Evolutionary conservation across 1,139 yeast species (phyloP).

Genomic region (Sugiyamaella novakii): DNA sequence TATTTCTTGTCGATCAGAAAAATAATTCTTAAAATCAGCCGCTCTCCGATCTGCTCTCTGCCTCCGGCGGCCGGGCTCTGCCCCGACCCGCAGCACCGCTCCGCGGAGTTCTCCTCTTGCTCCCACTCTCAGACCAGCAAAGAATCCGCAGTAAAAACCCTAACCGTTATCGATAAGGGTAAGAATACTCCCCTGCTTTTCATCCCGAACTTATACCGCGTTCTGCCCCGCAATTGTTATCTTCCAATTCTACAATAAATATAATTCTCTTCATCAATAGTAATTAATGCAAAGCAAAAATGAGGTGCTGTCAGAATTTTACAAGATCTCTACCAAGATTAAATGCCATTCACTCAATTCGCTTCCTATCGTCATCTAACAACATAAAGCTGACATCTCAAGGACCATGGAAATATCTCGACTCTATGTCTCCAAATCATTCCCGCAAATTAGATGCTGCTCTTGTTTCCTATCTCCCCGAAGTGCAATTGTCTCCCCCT

Average conservation of each 20-base stretch:
- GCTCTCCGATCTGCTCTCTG: not conserved
- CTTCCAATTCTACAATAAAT: no score
- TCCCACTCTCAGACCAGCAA: no score
- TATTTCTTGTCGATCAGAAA: not conserved
- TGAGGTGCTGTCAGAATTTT: no score
- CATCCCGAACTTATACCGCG: conserved; percentile 6
- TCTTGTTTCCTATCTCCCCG: conserved; percentile 31
- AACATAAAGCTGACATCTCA: not conserved
- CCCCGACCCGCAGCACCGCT: no score
- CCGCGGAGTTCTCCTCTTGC: no score
- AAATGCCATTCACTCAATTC: no score
- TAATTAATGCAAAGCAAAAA: no score
- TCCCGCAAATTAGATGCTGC: conserved; percentile 34
- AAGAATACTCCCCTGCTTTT: not conserved
- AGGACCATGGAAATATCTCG: conserved; percentile 37
- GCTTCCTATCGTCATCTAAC: no score
- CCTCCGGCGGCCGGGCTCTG: no score
- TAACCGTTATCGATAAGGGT: conserved; percentile 10
- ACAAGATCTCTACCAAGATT: no score
- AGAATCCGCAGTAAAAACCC: not conserved
- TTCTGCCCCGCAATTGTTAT: no score
- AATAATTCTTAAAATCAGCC: conserved; percentile 2
- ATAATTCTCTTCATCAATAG: no score
- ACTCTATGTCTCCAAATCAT: conserved; percentile 30
- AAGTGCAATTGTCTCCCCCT: conserved; percentile 12